Percentiles rank a stretch among this genome's conserved stretches.
Conservation (phyloP, 176 grass and related monocot genomes). For the Saccharum spontaneum region DNA sequence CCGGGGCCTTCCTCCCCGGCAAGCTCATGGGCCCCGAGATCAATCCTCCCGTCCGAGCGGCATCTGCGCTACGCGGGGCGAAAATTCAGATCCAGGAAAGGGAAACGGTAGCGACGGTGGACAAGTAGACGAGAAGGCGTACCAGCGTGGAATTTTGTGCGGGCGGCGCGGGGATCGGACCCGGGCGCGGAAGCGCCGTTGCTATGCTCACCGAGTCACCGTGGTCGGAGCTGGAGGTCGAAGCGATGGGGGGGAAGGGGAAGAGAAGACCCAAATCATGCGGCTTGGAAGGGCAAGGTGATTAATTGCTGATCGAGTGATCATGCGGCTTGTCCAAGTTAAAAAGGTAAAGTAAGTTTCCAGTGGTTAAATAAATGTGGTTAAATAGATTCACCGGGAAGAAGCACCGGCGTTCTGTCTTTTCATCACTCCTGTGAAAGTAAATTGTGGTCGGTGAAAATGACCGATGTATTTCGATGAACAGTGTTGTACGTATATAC, state of each 20-base stretch:
- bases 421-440: neutral
- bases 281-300: neutral
- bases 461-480: too few relatives aligned
- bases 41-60: neutral
- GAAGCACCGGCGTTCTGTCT: neutral
- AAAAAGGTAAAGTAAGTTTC: neutral
- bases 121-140: neutral
- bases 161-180: neutral
- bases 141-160: neutral
- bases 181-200: neutral
- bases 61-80: neutral
- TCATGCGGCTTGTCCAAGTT: neutral
- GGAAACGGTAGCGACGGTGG: neutral
- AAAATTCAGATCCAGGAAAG: conserved; percentile 26
- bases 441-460: too few relatives aligned
- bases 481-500: too few relatives aligned
- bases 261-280: neutral
- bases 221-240: neutral
- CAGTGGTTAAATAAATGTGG: neutral
- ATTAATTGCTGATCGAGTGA: neutral
- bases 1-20: conserved; percentile 38
- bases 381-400: neutral
- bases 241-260: neutral
- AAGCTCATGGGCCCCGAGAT: conserved; percentile 34
- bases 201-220: neutral